Evolutionary conservation across 495 filamentous ascomycete genomes (phyloP).

Genomic region (Penicillium roqueforti): DNA sequence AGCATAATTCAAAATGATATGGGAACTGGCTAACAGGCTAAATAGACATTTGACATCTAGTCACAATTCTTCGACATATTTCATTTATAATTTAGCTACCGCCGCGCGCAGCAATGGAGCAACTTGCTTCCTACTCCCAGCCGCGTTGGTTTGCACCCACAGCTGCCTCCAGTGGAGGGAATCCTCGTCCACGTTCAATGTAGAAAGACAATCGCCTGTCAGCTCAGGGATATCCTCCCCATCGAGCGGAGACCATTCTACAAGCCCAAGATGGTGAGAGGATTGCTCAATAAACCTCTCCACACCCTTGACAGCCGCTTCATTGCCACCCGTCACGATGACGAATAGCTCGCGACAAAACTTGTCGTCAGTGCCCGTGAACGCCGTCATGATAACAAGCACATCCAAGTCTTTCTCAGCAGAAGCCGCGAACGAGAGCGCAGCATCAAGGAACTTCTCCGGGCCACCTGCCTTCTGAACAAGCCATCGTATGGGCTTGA

Average conservation of each 20-base stretch:
- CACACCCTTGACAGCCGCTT: constrained; percentile 40
- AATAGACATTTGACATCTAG: background rate
- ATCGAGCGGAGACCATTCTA: constrained; percentile 51
- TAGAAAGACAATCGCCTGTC: constrained; percentile 34
- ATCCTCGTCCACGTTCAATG: constrained; percentile 21
- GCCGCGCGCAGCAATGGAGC: constrained; percentile 73
- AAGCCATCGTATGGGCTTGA: constrained; percentile 63
- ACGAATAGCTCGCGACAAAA: constrained; percentile 76
- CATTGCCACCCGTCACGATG: constrained; percentile 47
- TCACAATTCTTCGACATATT: background rate
- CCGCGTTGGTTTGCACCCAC: constrained; percentile 65
- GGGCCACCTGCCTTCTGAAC: constrained; percentile 47
- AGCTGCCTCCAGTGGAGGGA: constrained; percentile 34
- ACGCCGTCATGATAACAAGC: constrained; percentile 73
- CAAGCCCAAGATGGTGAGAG: constrained; percentile 51
- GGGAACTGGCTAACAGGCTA: background rate
- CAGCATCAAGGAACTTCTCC: constrained; percentile 42
- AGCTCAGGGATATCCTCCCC: constrained; percentile 24
- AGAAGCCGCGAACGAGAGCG: constrained; percentile 49
- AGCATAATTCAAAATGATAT: background rate
- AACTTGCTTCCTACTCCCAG: constrained; percentile 82
- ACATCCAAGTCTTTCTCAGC: constrained; percentile 57
- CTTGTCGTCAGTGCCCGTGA: constrained; percentile 35
- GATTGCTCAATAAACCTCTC: constrained; percentile 50
- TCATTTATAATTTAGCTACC: constrained; percentile 39